phyloP scores from a whole-genome alignment of 139 green algal genomes.

The Pedinophyceae sp. region DNA sequence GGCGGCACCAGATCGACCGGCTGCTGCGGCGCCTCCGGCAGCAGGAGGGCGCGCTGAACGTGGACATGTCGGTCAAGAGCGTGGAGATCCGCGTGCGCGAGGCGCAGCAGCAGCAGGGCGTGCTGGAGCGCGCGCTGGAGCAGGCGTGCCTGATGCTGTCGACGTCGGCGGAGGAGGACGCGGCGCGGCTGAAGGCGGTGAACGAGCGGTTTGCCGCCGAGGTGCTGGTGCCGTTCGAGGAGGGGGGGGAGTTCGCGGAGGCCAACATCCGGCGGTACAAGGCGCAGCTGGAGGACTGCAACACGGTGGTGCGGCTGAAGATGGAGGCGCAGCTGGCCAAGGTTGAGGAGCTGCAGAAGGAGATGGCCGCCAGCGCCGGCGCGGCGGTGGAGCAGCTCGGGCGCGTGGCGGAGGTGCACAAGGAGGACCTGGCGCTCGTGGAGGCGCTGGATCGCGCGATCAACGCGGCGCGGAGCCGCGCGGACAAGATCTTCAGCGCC shows the following conservation, averaged over 20 bases:
- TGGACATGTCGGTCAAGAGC: background rate
- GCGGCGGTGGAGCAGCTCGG: background rate
- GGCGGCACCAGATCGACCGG: background rate
- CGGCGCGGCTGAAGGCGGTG: background rate
- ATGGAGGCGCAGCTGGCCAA: background rate
- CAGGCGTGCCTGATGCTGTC: background rate
- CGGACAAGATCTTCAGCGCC: slow-evolving; percentile 3
- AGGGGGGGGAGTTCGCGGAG: background rate
- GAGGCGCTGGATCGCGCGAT: slow-evolving; percentile 1
- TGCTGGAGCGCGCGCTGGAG: background rate
- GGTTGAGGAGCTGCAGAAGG: background rate
- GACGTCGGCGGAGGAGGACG: background rate
- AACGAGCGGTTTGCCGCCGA: background rate
- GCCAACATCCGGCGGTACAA: background rate
- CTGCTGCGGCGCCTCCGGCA: background rate
- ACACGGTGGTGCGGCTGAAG: background rate
- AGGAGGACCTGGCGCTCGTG: slow-evolving; percentile 1
- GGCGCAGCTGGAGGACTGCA: background rate
- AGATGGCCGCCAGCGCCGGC: background rate
- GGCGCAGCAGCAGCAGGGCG: background rate
- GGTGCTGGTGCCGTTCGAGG: background rate
- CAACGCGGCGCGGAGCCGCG: background rate
- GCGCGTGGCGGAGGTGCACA: background rate
- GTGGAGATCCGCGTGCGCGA: slow-evolving; percentile 1
- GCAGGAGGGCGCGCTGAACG: background rate